A percentile compares a stretch with the other conserved stretches of the same genome.
phyloP scores from a whole-genome alignment of 305 asterid genomes.

The Solanum hybrid region DNA sequence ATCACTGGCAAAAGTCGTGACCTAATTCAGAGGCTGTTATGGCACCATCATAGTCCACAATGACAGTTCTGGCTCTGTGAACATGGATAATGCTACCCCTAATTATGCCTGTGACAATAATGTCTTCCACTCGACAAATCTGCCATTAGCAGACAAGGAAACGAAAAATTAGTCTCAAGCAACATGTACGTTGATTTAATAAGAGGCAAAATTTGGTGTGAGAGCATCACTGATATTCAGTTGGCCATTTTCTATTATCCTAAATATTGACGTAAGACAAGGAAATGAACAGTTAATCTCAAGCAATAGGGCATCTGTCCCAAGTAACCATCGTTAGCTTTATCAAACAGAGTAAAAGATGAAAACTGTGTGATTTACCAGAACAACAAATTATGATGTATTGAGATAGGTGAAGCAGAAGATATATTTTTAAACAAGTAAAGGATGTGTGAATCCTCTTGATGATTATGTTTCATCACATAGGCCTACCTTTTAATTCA shows the following conservation, averaged over 20 bases:
- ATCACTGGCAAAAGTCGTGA: conserved; percentile 18
- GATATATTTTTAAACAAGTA: neutral
- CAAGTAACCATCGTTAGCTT: neutral
- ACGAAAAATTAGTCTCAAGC: neutral
- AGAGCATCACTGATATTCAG: neutral
- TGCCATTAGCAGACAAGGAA: conserved; percentile 22
- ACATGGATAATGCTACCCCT: conserved; percentile 91
- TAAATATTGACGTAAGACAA: neutral
- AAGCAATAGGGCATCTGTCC: neutral
- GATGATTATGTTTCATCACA: neutral
- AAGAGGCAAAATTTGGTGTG: neutral
- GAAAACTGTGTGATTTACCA: neutral
- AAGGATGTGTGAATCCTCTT: neutral
- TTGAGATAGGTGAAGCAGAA: neutral
- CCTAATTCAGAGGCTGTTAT: conserved; percentile 94
- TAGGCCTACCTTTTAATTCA: neutral
- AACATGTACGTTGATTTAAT: neutral
- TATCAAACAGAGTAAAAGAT: conserved; percentile 1
- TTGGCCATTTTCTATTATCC: neutral
- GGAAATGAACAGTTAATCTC: neutral
- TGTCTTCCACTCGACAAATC: conserved; percentile 98
- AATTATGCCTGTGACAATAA: conserved; percentile 66
- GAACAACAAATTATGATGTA: neutral
- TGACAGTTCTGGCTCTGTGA: conserved; percentile 85
- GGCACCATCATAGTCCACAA: conserved; percentile 64